Conservation (phyloP, 768 basidiomycete species). For the Phaeotremella skinneri region DNA sequence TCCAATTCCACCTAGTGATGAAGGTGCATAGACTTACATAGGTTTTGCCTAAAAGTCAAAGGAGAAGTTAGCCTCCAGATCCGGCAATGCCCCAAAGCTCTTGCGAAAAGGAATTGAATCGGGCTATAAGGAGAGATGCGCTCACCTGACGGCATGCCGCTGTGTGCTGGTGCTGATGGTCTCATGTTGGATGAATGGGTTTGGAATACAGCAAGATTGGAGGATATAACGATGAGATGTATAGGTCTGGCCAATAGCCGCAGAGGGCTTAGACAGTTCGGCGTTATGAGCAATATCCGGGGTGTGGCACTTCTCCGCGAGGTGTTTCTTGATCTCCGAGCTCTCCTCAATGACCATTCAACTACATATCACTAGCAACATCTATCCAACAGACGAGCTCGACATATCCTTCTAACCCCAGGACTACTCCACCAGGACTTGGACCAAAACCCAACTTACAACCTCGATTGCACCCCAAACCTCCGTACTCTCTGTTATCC, state of each 20-base stretch:
- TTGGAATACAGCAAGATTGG: background rate
- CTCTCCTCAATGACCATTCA: too few species aligned
- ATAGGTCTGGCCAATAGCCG: background rate
- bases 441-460: too few species aligned
- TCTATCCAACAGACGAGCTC: too few species aligned
- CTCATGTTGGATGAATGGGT: constrained; percentile 56
- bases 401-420: background rate
- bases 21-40: constrained; percentile 63
- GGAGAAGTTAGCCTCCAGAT: background rate
- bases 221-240: background rate
- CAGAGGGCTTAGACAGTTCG: background rate
- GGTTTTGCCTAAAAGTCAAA: constrained; percentile 61
- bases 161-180: constrained; percentile 39
- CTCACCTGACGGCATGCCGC: constrained; percentile 83
- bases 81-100: too few species aligned
- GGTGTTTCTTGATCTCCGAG: too few species aligned
- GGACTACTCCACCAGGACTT: too few species aligned
- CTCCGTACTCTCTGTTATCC: constrained; percentile 3
- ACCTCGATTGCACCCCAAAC: background rate
- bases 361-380: background rate
- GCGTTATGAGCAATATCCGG: background rate
- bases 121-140: background rate
- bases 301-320: background rate
- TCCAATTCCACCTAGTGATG: background rate
- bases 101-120: too few species aligned